These are phyloP conservation scores for Xylariaceae sp. DNA, from an alignment of 2,329 filamentous ascomycete genomes.

Conservation along the genomic window DNA sequence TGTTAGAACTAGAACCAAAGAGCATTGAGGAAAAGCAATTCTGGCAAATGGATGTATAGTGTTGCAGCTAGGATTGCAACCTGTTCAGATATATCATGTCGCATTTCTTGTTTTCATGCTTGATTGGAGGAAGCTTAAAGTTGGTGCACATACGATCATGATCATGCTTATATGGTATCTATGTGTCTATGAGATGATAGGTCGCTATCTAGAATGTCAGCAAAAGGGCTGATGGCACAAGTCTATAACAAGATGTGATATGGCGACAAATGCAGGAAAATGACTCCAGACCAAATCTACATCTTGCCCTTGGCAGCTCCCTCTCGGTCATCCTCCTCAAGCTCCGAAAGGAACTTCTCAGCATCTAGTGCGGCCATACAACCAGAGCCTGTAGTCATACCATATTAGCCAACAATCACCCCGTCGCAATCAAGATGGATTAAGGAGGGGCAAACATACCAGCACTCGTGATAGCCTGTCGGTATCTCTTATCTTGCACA, in stretches of 20 bases:
- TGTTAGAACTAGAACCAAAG: too few relatives aligned
- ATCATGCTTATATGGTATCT: conserved; percentile 19
- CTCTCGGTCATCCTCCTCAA: conserved; percentile 59
- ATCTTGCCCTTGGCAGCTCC: conserved; percentile 42
- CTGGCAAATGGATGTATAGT: too few relatives aligned
- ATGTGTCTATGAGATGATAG: conserved; percentile 12
- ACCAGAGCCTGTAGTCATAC: conserved; percentile 69
- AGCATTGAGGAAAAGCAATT: too few relatives aligned
- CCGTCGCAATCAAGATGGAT: neutral
- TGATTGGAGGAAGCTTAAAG: neutral
- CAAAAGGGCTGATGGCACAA: conserved; percentile 8
- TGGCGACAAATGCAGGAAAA: conserved; percentile 1
- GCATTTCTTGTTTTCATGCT: too few relatives aligned
- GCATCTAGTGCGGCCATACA: conserved; percentile 96
- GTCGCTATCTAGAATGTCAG: conserved; percentile 23
- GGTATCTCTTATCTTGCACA: conserved; percentile 97
- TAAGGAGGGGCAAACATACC: conserved; percentile 61
- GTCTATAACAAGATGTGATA: conserved; percentile 13
- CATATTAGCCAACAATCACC: conserved; percentile 21
- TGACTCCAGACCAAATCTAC: conserved; percentile 24
- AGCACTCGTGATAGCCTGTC: conserved; percentile 96
- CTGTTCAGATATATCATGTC: too few relatives aligned
- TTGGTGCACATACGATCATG: conserved; percentile 1
- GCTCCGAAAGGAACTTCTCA: conserved; percentile 87
- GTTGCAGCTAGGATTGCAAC: too few relatives aligned